phyloP scores from a whole-genome alignment of 228 moss, liverwort and hornwort species.

The Sphagnum magellanicum region DNA sequence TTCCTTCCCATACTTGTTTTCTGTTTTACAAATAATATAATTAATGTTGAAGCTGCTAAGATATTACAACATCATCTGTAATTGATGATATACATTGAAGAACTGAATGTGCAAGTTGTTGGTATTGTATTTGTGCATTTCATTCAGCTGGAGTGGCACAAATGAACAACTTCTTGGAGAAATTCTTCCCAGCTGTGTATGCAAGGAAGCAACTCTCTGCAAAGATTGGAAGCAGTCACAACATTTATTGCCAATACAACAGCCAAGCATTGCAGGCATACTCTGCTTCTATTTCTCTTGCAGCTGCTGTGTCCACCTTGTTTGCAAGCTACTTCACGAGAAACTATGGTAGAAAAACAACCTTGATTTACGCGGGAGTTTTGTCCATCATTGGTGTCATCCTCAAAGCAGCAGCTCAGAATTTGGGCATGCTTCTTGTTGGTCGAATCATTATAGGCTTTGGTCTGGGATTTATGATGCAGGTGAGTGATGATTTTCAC shows the following conservation, averaged over 20 bases:
- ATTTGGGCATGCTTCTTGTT: conserved; percentile 16
- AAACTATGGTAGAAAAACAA: conserved; percentile 8
- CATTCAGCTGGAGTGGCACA: conserved; percentile 20
- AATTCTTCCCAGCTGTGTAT: conserved; percentile 2
- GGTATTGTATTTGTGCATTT: background rate
- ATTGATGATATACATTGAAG: too few species aligned
- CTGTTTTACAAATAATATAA: too few species aligned
- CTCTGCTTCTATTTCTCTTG: conserved; percentile 23
- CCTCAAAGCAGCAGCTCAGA: conserved; percentile 7
- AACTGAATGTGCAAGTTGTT: too few species aligned
- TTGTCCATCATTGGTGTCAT: conserved; percentile 12
- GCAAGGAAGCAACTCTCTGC: conserved; percentile 6
- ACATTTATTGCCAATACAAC: conserved; percentile 16
- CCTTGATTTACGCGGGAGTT: conserved; percentile 9
- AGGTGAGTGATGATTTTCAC: background rate
- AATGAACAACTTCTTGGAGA: conserved; percentile 24
- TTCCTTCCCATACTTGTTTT: too few species aligned
- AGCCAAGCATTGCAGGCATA: conserved; percentile 22
- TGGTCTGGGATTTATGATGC: conserved; percentile 19
- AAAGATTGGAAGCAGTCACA: background rate
- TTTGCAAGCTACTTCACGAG: conserved; percentile 8
- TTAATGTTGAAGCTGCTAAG: too few species aligned
- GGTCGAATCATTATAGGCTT: conserved; percentile 24
- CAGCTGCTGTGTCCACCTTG: conserved; percentile 9
- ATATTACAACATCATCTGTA: too few species aligned